Percentiles rank a stretch among this genome's conserved stretches.
phyloP scores from a whole-genome alignment of 2,329 filamentous ascomycete species.

The Verticillium klebahnii region DNA sequence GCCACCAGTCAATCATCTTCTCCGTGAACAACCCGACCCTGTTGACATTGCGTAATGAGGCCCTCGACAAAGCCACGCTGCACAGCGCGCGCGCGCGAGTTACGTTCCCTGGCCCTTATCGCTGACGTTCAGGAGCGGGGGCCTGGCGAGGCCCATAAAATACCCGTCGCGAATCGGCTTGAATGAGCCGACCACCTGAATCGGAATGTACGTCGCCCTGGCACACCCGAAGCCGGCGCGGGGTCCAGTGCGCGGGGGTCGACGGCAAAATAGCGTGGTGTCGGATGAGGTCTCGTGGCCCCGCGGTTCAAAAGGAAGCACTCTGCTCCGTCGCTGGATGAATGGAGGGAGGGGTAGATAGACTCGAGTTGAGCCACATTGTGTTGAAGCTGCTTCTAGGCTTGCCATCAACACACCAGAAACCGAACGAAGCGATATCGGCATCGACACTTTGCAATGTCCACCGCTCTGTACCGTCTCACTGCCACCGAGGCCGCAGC shows the following conservation, averaged over 20 bases:
- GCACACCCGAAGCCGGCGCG: neutral
- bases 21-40: too few species aligned
- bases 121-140: too few species aligned
- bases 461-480: constrained; percentile 8
- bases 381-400: neutral
- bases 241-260: neutral
- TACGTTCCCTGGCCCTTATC: neutral
- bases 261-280: neutral
- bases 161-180: neutral
- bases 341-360: neutral
- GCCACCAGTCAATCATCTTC: too few species aligned
- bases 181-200: neutral
- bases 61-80: too few species aligned
- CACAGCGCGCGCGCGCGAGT: too few species aligned
- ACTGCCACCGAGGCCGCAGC: constrained; percentile 37
- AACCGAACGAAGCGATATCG: neutral
- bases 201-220: neutral
- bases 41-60: too few species aligned
- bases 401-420: too few species aligned
- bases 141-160: too few species aligned
- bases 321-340: too few species aligned
- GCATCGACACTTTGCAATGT: neutral
- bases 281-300: neutral
- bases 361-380: neutral
- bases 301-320: neutral